Percentiles rank a stretch among this genome's conserved stretches.
phyloP scores from a whole-genome alignment of 2,329 filamentous ascomycete species.

The Botrytis aclada region DNA sequence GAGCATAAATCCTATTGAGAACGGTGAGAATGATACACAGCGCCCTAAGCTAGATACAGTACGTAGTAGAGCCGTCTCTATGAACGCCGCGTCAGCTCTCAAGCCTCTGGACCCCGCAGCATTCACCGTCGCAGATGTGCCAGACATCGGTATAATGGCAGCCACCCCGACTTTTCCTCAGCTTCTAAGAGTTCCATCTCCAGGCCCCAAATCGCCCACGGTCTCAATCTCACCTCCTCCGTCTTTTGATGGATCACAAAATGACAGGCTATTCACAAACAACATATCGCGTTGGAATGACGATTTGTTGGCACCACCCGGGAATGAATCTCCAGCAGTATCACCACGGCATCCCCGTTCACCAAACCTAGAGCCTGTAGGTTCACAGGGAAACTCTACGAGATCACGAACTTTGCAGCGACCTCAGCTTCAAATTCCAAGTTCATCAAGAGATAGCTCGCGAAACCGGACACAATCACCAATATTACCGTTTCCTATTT shows the following conservation, averaged over 20 bases:
- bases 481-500: conserved; percentile 35
- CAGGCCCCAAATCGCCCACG: conserved; percentile 40
- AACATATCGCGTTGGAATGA: conserved; percentile 36
- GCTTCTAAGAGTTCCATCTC: conserved; percentile 28
- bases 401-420: conserved; percentile 24
- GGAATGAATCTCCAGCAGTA: conserved; percentile 39
- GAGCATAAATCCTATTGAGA: conserved; percentile 41
- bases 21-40: conserved; percentile 17
- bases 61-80: conserved; percentile 35
- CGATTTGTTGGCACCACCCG: conserved; percentile 44
- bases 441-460: conserved; percentile 34
- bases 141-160: conserved; percentile 37
- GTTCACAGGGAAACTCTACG: conserved; percentile 24
- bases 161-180: conserved; percentile 43
- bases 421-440: conserved; percentile 34
- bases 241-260: conserved; percentile 26
- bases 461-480: conserved; percentile 31
- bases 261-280: conserved; percentile 38
- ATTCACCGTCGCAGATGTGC: conserved; percentile 33
- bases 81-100: conserved; percentile 31
- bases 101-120: conserved; percentile 28
- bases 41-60: conserved; percentile 22
- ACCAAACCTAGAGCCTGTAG: neutral
- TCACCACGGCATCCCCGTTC: conserved; percentile 16
- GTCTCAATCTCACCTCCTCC: conserved; percentile 33